Percentiles rank a stretch among this genome's conserved stretches.
These are phyloP conservation scores for Gynostemma pentaphyllum DNA, from an alignment of 306 rosid genomes.

Conservation along the genomic window DNA sequence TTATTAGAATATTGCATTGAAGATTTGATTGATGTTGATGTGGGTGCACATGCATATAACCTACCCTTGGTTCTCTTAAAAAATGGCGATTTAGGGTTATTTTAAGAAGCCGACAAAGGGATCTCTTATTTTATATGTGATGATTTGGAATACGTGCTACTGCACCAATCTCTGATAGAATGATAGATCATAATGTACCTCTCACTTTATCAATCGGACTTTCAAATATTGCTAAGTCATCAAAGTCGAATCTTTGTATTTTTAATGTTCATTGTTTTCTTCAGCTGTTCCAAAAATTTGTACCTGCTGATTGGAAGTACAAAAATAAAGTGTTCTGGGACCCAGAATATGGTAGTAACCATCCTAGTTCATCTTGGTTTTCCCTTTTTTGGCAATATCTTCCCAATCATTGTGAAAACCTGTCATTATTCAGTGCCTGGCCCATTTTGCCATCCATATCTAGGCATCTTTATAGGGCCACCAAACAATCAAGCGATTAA, in stretches of 20 bases:
- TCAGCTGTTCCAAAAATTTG: conserved; percentile 54
- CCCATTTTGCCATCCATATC: conserved; percentile 86
- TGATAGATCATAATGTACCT: conserved; percentile 62
- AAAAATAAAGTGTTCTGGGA: conserved; percentile 76
- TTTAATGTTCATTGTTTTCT: conserved; percentile 51
- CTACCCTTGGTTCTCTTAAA: conserved; percentile 84
- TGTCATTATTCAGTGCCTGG: conserved; percentile 73
- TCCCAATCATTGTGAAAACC: conserved; percentile 34
- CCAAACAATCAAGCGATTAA: conserved; percentile 56
- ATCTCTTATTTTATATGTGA: conserved; percentile 63
- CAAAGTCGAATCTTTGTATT: conserved; percentile 50
- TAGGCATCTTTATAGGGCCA: conserved; percentile 58
- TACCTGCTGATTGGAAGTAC: conserved; percentile 82
- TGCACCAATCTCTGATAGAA: conserved; percentile 54
- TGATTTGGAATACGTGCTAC: conserved; percentile 61
- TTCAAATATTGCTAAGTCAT: conserved; percentile 70
- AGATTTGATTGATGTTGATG: conserved; percentile 85
- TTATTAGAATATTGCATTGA: conserved; percentile 88
- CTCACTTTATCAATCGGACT: conserved; percentile 48
- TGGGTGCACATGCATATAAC: conserved; percentile 52
- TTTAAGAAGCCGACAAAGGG: conserved; percentile 56
- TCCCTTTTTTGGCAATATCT: conserved; percentile 72
- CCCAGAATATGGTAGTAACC: conserved; percentile 47
- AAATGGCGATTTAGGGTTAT: conserved; percentile 66
- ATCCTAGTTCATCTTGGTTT: conserved; percentile 77